A percentile compares a stretch with the other conserved stretches of the same genome.
Conservation (phyloP, 805 yeast species). For the Zygosaccharomyces pseudorouxii region DNA sequence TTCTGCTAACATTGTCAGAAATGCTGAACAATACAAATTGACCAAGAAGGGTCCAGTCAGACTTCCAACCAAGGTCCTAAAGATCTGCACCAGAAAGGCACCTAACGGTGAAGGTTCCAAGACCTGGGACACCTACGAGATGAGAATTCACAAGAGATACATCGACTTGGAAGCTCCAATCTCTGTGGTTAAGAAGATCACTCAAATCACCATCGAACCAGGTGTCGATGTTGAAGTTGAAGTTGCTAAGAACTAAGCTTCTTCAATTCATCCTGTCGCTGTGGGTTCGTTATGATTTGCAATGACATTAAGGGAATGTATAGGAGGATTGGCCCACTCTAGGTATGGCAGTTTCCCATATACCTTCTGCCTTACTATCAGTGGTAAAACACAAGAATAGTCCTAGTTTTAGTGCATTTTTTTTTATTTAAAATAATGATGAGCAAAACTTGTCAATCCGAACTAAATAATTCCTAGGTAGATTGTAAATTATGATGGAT, state of each 20-base stretch:
- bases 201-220: constrained; percentile 97
- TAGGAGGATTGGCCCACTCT: constrained; percentile 33
- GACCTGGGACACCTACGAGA: constrained; percentile 99
- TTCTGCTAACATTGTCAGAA: constrained; percentile 81
- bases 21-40: constrained; percentile 78
- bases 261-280: neutral
- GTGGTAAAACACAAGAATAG: constrained; percentile 31
- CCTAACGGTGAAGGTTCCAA: constrained; percentile 99
- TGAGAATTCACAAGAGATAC: constrained; percentile 99
- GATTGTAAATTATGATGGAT: constrained; percentile 3
- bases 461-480: constrained; percentile 1
- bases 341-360: constrained; percentile 37
- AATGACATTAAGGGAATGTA: constrained; percentile 3
- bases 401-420: neutral
- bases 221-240: constrained; percentile 98
- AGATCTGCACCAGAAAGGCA: constrained; percentile 99
- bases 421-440: neutral
- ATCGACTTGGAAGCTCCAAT: constrained; percentile 98
- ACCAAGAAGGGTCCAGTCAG: constrained; percentile 99
- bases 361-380: constrained; percentile 39
- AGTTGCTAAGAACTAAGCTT: constrained; percentile 46
- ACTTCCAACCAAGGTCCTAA: constrained; percentile 98
- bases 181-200: constrained; percentile 85
- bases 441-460: neutral
- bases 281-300: constrained; percentile 3